These are phyloP conservation scores for Smallanthus sonchifolius DNA, from an alignment of 129 eudicot species.

Conservation along the genomic window DNA sequence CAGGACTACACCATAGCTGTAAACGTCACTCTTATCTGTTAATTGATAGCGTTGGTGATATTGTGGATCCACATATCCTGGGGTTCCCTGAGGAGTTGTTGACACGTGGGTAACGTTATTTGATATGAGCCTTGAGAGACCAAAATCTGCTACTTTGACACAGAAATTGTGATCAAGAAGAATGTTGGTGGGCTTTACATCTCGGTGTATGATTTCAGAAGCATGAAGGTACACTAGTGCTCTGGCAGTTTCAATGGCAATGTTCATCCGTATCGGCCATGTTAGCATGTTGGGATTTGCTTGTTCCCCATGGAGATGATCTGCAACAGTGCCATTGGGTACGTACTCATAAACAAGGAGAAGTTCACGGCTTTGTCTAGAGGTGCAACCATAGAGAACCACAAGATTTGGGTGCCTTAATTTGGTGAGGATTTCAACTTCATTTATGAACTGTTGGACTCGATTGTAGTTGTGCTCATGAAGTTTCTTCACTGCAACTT, in stretches of 20 bases:
- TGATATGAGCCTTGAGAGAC: slow-evolving; percentile 55
- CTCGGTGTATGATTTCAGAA: slow-evolving; percentile 54
- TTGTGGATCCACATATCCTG: slow-evolving; percentile 83
- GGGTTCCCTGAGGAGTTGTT: slow-evolving; percentile 93
- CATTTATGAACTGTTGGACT: slow-evolving; percentile 63
- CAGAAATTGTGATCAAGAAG: slow-evolving; percentile 41
- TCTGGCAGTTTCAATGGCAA: slow-evolving; percentile 71
- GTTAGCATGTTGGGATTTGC: slow-evolving; percentile 37
- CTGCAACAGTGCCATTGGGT: slow-evolving; percentile 53
- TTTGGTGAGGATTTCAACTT: slow-evolving; percentile 51
- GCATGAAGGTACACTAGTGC: slow-evolving; percentile 82
- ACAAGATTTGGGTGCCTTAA: slow-evolving; percentile 64
- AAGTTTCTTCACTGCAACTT: slow-evolving; percentile 78
- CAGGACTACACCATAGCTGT: slow-evolving; percentile 90
- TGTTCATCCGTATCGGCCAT: slow-evolving; percentile 71
- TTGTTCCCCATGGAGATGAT: slow-evolving; percentile 64
- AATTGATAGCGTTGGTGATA: slow-evolving; percentile 72
- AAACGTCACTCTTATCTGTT: slow-evolving; percentile 81
- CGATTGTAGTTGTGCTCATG: slow-evolving; percentile 63
- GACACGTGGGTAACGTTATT: slow-evolving; percentile 65
- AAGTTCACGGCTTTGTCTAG: slow-evolving; percentile 50
- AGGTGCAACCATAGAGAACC: slow-evolving; percentile 73
- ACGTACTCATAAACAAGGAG: slow-evolving; percentile 59
- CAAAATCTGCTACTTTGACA: slow-evolving; percentile 58
- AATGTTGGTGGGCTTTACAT: slow-evolving; percentile 48